These are phyloP conservation scores for Carpinus viminea DNA, from an alignment of 306 rosid genomes.

Conservation along the genomic window DNA sequence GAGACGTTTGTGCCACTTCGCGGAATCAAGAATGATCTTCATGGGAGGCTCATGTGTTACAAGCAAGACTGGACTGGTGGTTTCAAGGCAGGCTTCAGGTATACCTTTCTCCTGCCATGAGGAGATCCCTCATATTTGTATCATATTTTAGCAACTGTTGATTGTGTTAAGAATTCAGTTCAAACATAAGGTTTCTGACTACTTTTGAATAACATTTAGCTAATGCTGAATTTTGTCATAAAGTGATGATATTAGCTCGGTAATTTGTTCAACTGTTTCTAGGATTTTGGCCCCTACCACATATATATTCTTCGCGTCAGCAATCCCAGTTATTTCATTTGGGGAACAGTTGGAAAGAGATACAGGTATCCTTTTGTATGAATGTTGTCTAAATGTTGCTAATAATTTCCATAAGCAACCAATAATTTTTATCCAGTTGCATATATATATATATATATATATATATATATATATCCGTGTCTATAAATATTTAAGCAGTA, in stretches of 20 bases:
- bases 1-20: constrained; percentile 74
- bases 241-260: constrained; percentile 7
- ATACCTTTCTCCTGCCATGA: constrained; percentile 15
- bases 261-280: constrained; percentile 18
- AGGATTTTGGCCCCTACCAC: constrained; percentile 86
- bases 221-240: constrained; percentile 17
- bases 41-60: constrained; percentile 61
- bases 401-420: constrained; percentile 7
- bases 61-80: constrained; percentile 78
- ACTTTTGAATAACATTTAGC: background rate
- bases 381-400: constrained; percentile 1
- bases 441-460: background rate
- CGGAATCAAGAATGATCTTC: constrained; percentile 65
- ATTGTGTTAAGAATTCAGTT: constrained; percentile 11
- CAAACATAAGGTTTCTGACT: background rate
- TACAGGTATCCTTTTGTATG: constrained; percentile 37
- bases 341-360: constrained; percentile 82
- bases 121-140: background rate
- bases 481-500: background rate
- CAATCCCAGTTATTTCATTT: constrained; percentile 79
- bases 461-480: background rate
- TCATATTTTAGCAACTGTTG: background rate
- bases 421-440: background rate
- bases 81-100: constrained; percentile 65
- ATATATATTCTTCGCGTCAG: constrained; percentile 77